Evolutionary conservation across 331 rosid genomes (phyloP), one percentile per base, ranked within the genome.

Genomic region (Rhamnella rubrinervis): DNA sequence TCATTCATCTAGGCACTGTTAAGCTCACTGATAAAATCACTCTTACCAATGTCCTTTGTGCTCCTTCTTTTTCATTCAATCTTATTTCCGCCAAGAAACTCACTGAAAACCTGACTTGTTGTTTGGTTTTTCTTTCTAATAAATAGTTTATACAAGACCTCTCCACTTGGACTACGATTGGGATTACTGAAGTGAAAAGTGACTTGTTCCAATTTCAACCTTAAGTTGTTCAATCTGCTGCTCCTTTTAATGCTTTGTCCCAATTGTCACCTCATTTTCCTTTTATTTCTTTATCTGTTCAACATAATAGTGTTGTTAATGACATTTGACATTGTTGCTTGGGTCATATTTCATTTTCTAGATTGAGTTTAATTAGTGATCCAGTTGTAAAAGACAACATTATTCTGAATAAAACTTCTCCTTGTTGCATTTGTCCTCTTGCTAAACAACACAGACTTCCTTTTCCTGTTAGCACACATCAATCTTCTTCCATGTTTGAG

Each of bases 401-500:
- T 2, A 28, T 3, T 28, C 3, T 28, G 35, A 28, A 28, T 28
- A 1, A 28, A 28, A 28, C 4, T 28, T 10, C 1, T 66, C 49
- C 49, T 66, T 74, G 47, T 38, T 19, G 2, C 49, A 31, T 74
- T 47, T 74, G 21, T 52, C 55, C 67, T 20, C 7, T 37, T 26
- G 63, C 72, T 11, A 67, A 55, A 20, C 63, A 38, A 20, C 37
- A 51, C 1, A 55, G 26, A 53, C 20, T 67, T 13, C 35, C 67
- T n/a, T 57, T 66, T 40, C 40, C 67, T 35, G 14, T 47, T 8
- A 58, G 40, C 13, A 21, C n/a, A 9, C 3, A 21, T 8, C 13
- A 17, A 58, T 21, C 62, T 26, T 19, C 8, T 58, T 61, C 59
- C 19, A 35, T 61, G 1, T 75, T 75, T 61, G 52, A 67, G 6